These are phyloP conservation scores for Aspergillus sergii DNA, from an alignment of 2,329 filamentous ascomycete genomes.

Conservation along the genomic window DNA sequence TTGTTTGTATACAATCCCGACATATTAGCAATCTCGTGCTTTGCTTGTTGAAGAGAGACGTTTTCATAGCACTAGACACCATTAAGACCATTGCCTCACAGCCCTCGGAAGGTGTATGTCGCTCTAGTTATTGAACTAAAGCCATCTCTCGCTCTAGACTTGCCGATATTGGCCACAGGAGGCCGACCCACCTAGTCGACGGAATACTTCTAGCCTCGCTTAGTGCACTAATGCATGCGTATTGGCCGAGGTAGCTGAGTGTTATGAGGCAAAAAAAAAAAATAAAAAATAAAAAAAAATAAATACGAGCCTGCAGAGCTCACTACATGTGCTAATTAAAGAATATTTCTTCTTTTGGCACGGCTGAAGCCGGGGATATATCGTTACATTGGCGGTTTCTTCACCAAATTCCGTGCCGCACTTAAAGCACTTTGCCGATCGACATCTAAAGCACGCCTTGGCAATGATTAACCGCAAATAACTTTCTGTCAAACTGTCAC, in stretches of 20 bases:
- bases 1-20: no score
- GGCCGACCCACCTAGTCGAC: background rate
- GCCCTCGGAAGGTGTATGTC: no score
- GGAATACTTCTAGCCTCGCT: background rate
- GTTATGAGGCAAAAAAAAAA: no score
- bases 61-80: no score
- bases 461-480: background rate
- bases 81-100: no score
- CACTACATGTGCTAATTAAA: background rate
- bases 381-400: background rate
- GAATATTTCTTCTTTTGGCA: background rate
- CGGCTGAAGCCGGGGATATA: background rate
- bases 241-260: background rate
- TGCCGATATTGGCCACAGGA: background rate
- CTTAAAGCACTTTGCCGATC: background rate
- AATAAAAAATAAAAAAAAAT: no score
- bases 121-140: no score
- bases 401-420: background rate
- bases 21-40: no score
- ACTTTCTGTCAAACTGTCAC: no score
- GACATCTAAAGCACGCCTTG: background rate
- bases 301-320: no score
- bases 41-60: no score
- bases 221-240: background rate
- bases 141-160: background rate